Evolutionary conservation across 805 yeast species (phyloP).

Genomic region (Myxozyma neotropica): DNA sequence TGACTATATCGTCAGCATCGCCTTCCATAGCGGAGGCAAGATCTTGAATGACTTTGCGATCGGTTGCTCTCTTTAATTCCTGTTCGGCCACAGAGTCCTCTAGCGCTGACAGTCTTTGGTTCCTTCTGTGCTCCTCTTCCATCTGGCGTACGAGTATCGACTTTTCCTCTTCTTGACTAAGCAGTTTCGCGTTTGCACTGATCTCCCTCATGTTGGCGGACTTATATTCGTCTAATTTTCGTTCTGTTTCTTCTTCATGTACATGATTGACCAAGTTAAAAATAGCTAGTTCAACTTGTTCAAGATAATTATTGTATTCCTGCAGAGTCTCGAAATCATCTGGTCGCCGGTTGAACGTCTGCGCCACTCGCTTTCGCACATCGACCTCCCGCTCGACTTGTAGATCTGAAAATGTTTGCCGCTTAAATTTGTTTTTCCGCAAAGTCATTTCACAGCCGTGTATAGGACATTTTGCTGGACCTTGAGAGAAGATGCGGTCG

Average conservation of each 20-base stretch:
- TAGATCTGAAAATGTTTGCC: slow-evolving; percentile 90
- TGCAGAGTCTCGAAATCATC: slow-evolving; percentile 65
- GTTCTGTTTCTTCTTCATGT: slow-evolving; percentile 68
- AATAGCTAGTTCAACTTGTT: slow-evolving; percentile 77
- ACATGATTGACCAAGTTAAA: slow-evolving; percentile 73
- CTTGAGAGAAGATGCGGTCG: slow-evolving; percentile 88
- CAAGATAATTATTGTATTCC: slow-evolving; percentile 76
- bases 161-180: slow-evolving; percentile 70
- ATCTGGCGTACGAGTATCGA: slow-evolving; percentile 64
- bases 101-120: slow-evolving; percentile 22
- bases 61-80: slow-evolving; percentile 30
- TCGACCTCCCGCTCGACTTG: slow-evolving; percentile 90
- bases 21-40: slow-evolving; percentile 37
- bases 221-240: slow-evolving; percentile 64
- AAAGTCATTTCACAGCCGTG: slow-evolving; percentile 84
- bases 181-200: slow-evolving; percentile 68
- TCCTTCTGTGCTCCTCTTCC: slow-evolving; percentile 58
- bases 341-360: slow-evolving; percentile 77
- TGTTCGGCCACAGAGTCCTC: slow-evolving; percentile 31
- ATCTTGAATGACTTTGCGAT: slow-evolving; percentile 42
- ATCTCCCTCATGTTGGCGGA: slow-evolving; percentile 74
- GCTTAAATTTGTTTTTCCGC: slow-evolving; percentile 85
- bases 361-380: slow-evolving; percentile 73
- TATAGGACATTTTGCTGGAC: slow-evolving; percentile 97
- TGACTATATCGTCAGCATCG: slow-evolving; percentile 26